Evolutionary conservation across 1,139 yeast species (phyloP).

Genomic region (Tardiomyces digboiensis): DNA sequence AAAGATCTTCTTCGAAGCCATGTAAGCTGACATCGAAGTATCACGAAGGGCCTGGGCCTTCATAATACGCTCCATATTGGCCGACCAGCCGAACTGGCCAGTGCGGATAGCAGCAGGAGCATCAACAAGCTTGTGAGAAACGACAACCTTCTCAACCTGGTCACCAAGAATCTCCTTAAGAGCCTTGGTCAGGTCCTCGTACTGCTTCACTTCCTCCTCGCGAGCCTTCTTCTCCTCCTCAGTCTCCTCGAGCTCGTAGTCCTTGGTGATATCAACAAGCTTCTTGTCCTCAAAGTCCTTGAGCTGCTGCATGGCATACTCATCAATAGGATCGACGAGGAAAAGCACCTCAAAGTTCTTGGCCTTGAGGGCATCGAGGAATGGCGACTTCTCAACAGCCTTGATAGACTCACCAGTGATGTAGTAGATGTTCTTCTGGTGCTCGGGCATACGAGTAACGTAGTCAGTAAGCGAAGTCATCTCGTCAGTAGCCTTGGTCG

Average conservation of each 20-base stretch:
- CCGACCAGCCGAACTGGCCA: constrained; percentile 99
- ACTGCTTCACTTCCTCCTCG: constrained; percentile 89
- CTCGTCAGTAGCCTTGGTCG: constrained; percentile 94
- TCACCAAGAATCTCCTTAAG: constrained; percentile 97
- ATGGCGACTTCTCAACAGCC: constrained; percentile 99
- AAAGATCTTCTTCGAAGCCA: constrained; percentile 98
- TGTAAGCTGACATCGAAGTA: constrained; percentile 97
- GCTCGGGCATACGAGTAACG: constrained; percentile 99
- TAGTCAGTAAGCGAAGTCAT: constrained; percentile 91
- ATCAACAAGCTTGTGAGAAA: constrained; percentile 93
- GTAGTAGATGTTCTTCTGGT: constrained; percentile 98
- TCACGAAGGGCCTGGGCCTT: constrained; percentile 99
- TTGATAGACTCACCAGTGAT: constrained; percentile 98
- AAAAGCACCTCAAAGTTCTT: constrained; percentile 97
- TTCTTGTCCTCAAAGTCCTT: constrained; percentile 99
- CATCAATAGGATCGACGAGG: constrained; percentile 99
- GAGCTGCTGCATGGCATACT: constrained; percentile 98
- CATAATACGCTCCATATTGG: constrained; percentile 99
- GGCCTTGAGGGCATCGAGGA: constrained; percentile 97
- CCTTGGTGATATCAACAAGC: constrained; percentile 98
- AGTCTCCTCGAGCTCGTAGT: constrained; percentile 97
- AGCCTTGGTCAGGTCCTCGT: constrained; percentile 89
- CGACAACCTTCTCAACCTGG: constrained; percentile 98
- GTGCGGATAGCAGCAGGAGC: constrained; percentile 99
- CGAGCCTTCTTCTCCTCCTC: constrained; percentile 95